Base-by-base conservation (phyloP, 768 basidiomycete genomes). In the Panus rudis region DNA sequence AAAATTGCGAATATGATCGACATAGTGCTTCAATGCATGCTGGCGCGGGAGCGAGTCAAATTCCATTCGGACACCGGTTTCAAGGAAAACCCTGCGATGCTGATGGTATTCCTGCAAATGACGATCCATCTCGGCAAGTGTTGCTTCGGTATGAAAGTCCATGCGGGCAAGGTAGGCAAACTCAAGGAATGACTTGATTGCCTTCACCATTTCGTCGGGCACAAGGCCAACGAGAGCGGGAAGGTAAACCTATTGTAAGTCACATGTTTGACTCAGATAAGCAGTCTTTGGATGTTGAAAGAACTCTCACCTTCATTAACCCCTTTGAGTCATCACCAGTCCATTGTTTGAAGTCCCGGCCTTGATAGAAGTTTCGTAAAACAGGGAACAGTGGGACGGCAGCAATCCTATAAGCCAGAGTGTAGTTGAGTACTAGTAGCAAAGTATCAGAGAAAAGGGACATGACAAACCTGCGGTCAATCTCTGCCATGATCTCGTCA, bases 381-480 rank as follows among this genome's bases (percentile, higher is more conserved):
- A 49, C 54, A 32, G 39, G 39, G 39, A 52, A 54, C 4, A 32
- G 1, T 2, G 52, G 52, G 1, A 41, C 57, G 27, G 49, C 47
- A 12, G 61, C 55, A 27, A 63, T 52, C 7, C 61, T 62, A 35
- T 6, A 39, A 3, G 8, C 7, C 33, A 20, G 10, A 30, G 33
- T 8, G 33, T 20, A 35, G n/a, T 7, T 8, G 33, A 8, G 33
- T 35, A 6, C 33, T 16, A 35, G 27, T 13, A n/a, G n/a, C n/a
- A 26, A 12, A 20, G 32, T 30, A 4, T 14, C 22, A 16, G 21
- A 38, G 19, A 31, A n/a, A 34, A 28, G 30, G 27, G 28, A 55
- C 58, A 28, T 46, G n/a, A n/a, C n/a, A n/a, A n/a, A 67, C 68
- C 57, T 48, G 3, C 52, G 49, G 43, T 67, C 63, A 49, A 66